Evolutionary conservation across 2,329 filamentous ascomycete species (phyloP), one percentile per base, ranked within the genome.

Genomic region (Trichoderma sp.): DNA sequence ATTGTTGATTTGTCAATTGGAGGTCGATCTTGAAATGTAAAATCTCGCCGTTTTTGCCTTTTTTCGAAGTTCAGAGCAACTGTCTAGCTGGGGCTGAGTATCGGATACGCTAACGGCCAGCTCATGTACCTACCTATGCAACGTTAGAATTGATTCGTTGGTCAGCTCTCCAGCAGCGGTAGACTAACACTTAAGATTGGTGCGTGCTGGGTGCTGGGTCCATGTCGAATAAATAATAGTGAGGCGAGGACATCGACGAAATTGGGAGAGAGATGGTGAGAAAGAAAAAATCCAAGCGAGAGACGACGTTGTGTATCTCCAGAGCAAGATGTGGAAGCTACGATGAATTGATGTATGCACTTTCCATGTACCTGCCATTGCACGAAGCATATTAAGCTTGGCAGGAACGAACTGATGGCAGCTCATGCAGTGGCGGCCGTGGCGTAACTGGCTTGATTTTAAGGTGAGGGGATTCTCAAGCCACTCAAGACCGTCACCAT

Each of bases 361-460:
- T 29, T 21, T 2, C n/a, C n/a, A 24, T 56, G 21, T 45, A 41
- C 38, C 38, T 41, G 45, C 45, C n/a, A 53, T 53, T 53, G 9
- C n/a, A 53, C n/a, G 45, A 53, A 53, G 45, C 45, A 53, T 21
- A 27, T 24, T 24, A 38, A 41, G 59, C 45, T 64, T 64, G 59
- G 68, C 68, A 72, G 38, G 68, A 45, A 31, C 56, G 14, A 63
- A 24, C 38, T 31, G 18, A 24, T 50, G 59, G 27, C 56, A 63
- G 56, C 56, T 72, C 59, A 59, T 71, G 68, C 41, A 50, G 29
- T 53, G 29, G 68, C 68, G 68, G 68, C 35, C 38, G 68, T 72
- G 68, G 68, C 68, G 68, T 72, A 50, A 72, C 59, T 41, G 38
- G 38, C 41, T 45, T 45, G 60, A 53, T 72, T 62, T 33, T 33